These are phyloP conservation scores for Brassica incana DNA, from an alignment of 345 rosid genomes.

Conservation along the genomic window DNA sequence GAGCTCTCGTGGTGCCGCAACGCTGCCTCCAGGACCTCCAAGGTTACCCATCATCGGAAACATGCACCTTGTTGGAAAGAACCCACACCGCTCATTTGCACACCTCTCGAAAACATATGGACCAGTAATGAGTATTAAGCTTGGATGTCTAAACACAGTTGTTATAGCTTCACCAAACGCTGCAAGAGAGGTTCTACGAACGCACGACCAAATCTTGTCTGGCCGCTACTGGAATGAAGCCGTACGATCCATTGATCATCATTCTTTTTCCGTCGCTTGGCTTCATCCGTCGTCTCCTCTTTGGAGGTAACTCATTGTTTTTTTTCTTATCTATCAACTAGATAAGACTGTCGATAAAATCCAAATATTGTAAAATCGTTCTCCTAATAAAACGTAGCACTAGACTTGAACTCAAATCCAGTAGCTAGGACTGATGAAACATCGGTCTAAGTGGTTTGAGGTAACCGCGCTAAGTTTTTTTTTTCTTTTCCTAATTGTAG, in stretches of 20 bases:
- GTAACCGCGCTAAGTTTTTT: not conserved
- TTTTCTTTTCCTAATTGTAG: not conserved
- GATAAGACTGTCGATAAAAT: not conserved
- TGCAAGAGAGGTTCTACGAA: conserved; percentile 34
- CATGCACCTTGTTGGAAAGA: conserved; percentile 42
- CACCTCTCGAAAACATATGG: conserved; percentile 46
- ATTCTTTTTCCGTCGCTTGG: conserved; percentile 34
- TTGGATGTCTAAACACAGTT: conserved; percentile 34
- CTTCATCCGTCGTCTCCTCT: conserved; percentile 28
- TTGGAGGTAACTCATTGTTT: conserved; percentile 20
- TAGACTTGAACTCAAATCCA: not conserved
- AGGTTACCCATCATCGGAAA: conserved; percentile 48
- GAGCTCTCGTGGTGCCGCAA: not conserved
- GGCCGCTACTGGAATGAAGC: conserved; percentile 26
- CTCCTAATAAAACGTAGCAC: not conserved
- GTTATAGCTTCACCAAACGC: conserved; percentile 34
- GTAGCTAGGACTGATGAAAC: not conserved
- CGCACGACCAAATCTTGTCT: conserved; percentile 40
- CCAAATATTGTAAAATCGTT: not conserved
- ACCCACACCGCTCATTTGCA: conserved; percentile 40
- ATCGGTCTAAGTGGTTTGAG: not conserved
- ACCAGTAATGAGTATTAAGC: conserved; percentile 47
- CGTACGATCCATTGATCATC: conserved; percentile 23
- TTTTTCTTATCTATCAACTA: not conserved
- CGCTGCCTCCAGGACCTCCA: conserved; percentile 35